A percentile compares a stretch with the other conserved stretches of the same genome.
phyloP scores from a whole-genome alignment of 768 basidiomycete species.

The Suillus americanus region DNA sequence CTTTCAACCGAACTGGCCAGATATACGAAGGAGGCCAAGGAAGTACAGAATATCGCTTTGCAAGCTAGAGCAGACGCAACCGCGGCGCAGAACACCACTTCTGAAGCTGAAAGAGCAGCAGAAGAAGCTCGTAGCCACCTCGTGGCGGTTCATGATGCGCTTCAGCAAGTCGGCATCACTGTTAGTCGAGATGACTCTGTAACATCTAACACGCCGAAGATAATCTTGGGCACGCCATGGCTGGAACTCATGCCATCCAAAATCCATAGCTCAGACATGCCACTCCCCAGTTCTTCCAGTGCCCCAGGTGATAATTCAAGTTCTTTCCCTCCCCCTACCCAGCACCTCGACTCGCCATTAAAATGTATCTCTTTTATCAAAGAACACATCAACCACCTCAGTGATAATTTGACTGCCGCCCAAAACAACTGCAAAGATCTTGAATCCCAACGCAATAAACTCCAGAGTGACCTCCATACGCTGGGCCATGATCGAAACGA shows the following conservation, averaged over 20 bases:
- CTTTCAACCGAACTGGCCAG: slow-evolving; percentile 2
- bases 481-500: background rate
- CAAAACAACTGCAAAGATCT: background rate
- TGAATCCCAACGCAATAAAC: background rate
- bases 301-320: background rate
- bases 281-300: background rate
- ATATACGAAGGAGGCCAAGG: background rate
- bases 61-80: slow-evolving; percentile 1
- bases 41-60: background rate
- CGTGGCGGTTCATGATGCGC: background rate
- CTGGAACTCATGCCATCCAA: slow-evolving; percentile 2
- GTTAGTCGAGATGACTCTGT: slow-evolving; percentile 1
- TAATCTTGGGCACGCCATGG: slow-evolving; percentile 4
- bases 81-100: background rate
- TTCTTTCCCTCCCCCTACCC: background rate
- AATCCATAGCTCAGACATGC: background rate
- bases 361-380: background rate
- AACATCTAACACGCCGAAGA: background rate
- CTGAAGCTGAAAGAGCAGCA: slow-evolving; percentile 5
- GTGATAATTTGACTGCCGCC: background rate
- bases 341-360: background rate
- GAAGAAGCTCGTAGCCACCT: background rate
- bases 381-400: background rate
- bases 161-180: slow-evolving; percentile 1
- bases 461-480: background rate